Evolutionary conservation across 352 stramenopile genomes (phyloP).

Genomic region (Phytophthora tentaculata): DNA sequence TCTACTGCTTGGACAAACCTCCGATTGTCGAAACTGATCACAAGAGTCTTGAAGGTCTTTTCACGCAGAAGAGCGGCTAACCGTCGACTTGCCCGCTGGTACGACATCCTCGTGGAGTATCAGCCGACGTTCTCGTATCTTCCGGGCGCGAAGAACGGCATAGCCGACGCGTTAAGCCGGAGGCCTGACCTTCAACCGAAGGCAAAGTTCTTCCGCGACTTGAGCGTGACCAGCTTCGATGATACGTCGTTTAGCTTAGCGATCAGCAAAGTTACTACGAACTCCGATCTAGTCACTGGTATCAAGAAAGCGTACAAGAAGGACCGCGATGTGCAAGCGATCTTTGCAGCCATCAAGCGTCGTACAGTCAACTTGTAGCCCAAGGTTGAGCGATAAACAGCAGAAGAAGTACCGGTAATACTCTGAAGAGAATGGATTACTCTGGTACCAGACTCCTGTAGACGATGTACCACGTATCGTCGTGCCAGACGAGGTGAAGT

Average conservation of each 20-base stretch:
- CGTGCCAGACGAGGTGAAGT: no score
- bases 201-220: neutral
- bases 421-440: no score
- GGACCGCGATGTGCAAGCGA: neutral
- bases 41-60: slow-evolving; percentile 15
- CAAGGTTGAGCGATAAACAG: no score
- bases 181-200: neutral
- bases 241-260: neutral
- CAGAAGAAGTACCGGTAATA: no score
- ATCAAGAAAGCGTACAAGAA: neutral
- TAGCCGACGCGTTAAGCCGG: neutral
- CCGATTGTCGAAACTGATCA: slow-evolving; percentile 15
- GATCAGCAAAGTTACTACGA: neutral
- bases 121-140: slow-evolving; percentile 1
- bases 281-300: neutral
- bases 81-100: slow-evolving; percentile 11
- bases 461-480: no score
- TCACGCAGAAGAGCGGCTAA: slow-evolving; percentile 20
- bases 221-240: neutral
- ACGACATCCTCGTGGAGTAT: slow-evolving; percentile 12
- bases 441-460: no score
- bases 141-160: neutral
- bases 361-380: no score
- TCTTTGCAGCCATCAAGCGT: neutral
- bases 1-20: slow-evolving; percentile 11